phyloP scores from a whole-genome alignment of 208 protist species.

The Wallacemonas sp. region DNA sequence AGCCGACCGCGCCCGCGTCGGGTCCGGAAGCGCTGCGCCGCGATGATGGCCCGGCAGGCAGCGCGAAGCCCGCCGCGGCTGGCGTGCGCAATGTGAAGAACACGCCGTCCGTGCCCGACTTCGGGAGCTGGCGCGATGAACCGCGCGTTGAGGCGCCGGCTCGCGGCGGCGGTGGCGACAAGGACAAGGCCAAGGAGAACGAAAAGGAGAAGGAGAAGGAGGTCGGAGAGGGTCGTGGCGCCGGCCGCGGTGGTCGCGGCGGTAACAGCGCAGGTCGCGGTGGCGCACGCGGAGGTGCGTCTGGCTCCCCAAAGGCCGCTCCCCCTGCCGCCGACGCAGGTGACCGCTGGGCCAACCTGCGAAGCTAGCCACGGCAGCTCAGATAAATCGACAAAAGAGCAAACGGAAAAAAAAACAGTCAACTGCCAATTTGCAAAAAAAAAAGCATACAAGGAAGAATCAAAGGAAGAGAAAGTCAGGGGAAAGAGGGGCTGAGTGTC shows the following conservation, averaged over 20 bases:
- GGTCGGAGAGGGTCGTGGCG: constrained; percentile 28
- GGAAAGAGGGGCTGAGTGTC: too few species aligned
- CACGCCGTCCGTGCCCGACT: constrained; percentile 27
- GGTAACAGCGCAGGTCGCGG: constrained; percentile 22
- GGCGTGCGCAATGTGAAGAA: constrained; percentile 9
- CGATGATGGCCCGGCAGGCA: constrained; percentile 34
- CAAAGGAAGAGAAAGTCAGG: too few species aligned
- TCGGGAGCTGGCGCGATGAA: constrained; percentile 74
- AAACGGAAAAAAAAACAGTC: not conserved
- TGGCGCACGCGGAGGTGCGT: constrained; percentile 18
- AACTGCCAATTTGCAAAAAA: not conserved
- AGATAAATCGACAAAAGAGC: too few species aligned
- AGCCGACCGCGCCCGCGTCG: not conserved
- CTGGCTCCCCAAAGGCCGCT: constrained; percentile 10
- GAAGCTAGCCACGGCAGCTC: constrained; percentile 19
- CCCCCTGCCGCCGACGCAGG: constrained; percentile 2
- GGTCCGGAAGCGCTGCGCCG: constrained; percentile 6
- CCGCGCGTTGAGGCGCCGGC: constrained; percentile 43
- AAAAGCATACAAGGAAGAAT: too few species aligned
- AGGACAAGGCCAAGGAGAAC: constrained; percentile 14
- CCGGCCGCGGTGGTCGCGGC: constrained; percentile 15
- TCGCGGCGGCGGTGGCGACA: not conserved
- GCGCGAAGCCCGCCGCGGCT: constrained; percentile 10
- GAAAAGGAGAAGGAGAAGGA: constrained; percentile 11
- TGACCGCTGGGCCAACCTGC: constrained; percentile 40